Evolutionary conservation across 225 moss, liverwort and hornwort genomes (phyloP).

Genomic region (Rhytidiadelphus loreus): DNA sequence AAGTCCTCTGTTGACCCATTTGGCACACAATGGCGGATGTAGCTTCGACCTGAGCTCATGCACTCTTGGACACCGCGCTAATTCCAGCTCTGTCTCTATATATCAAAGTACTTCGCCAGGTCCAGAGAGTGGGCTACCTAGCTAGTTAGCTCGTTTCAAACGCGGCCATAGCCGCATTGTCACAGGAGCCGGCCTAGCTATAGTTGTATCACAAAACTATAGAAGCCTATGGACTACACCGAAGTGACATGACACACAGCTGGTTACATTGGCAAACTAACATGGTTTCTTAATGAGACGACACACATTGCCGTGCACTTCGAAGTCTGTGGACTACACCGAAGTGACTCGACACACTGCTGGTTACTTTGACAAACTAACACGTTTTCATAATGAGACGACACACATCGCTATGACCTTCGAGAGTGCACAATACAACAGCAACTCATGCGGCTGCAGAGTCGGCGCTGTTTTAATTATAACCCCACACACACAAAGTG

Average conservation of each 20-base stretch:
- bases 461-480: background rate
- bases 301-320: background rate
- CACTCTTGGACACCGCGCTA: background rate
- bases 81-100: background rate
- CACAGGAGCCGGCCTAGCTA: background rate
- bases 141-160: background rate
- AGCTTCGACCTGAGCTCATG: background rate
- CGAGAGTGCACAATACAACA: background rate
- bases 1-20: background rate
- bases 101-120: background rate
- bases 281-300: background rate
- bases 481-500: background rate
- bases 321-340: background rate
- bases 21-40: background rate
- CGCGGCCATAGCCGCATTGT: background rate
- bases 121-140: background rate
- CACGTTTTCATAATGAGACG: background rate
- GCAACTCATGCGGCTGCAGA: background rate
- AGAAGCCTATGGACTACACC: background rate
- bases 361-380: background rate
- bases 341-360: background rate
- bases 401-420: background rate
- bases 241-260: background rate
- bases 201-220: no score
- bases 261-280: no score